Evolutionary conservation across 1,284 basidiomycete species (phyloP).

Genomic region (Agroathelia rolfsii): DNA sequence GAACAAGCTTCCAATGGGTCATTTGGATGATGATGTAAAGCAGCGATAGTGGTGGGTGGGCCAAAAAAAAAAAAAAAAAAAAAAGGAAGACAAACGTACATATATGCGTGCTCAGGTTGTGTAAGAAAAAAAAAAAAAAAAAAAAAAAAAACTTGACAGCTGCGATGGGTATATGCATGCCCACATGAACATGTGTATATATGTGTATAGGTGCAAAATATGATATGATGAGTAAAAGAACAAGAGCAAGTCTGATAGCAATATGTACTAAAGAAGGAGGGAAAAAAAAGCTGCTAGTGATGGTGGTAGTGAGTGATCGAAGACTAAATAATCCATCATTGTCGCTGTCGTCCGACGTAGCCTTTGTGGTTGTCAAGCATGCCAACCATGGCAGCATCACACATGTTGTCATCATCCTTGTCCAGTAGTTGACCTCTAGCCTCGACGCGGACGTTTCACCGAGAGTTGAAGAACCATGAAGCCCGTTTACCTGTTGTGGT

Average conservation of each 20-base stretch:
- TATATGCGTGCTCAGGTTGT: conserved; percentile 6
- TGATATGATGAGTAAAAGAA: conserved; percentile 19
- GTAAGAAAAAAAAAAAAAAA: conserved; percentile 9
- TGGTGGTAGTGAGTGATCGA: conserved; percentile 19
- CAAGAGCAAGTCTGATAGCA: conserved; percentile 11
- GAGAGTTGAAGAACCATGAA: conserved; percentile 82
- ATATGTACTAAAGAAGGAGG: conserved; percentile 13
- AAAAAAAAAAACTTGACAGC: conserved; percentile 13
- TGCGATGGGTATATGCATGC: conserved; percentile 21
- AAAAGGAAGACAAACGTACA: conserved; percentile 20
- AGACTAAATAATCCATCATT: no score
- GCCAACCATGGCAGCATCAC: no score
- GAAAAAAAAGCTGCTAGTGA: conserved; percentile 23
- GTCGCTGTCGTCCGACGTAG: no score
- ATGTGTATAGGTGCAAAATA: conserved; percentile 16
- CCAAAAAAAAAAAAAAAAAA: conserved; percentile 20
- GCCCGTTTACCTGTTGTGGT: conserved; percentile 70
- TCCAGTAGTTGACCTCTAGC: no score
- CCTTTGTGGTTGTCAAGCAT: no score
- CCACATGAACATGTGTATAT: conserved; percentile 15
- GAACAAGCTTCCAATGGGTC: no score
- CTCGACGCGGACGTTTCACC: no score
- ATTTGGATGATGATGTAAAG: no score
- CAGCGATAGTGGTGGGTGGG: no score
- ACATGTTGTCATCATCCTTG: no score